Percentiles rank a stretch among this genome's conserved stretches.
phyloP scores from a whole-genome alignment of 2,329 filamentous ascomycete genomes.

The Fusarium denticulatum region DNA sequence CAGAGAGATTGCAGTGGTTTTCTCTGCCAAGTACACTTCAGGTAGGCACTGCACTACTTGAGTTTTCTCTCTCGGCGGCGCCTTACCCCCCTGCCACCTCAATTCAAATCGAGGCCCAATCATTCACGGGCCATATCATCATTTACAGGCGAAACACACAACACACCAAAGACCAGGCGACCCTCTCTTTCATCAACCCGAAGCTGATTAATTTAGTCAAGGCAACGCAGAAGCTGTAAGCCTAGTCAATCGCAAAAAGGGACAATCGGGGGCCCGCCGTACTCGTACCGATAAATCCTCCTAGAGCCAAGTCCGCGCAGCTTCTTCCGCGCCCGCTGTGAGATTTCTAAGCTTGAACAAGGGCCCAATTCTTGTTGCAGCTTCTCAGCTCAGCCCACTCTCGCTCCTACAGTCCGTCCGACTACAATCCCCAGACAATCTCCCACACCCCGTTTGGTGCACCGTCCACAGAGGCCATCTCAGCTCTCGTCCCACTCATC shows the following conservation, averaged over 20 bases:
- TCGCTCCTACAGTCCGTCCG: slow-evolving; percentile 32
- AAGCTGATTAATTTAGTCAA: slow-evolving; percentile 39
- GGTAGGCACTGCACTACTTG: slow-evolving; percentile 34
- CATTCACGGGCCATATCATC: slow-evolving; percentile 36
- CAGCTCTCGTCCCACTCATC: slow-evolving; percentile 48
- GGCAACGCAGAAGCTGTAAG: slow-evolving; percentile 19
- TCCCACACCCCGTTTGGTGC: slow-evolving; percentile 39
- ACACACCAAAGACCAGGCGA: slow-evolving; percentile 16
- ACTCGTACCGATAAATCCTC: slow-evolving; percentile 11
- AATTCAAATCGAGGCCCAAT: slow-evolving; percentile 33
- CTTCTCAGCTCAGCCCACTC: slow-evolving; percentile 38
- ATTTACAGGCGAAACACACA: slow-evolving; percentile 33
- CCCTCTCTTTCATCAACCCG: slow-evolving; percentile 34
- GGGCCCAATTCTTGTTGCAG: slow-evolving; percentile 31
- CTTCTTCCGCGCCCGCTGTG: slow-evolving; percentile 40
- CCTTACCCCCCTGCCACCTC: slow-evolving; percentile 32
- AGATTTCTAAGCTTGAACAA: slow-evolving; percentile 38
- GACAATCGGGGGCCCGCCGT: slow-evolving; percentile 22
- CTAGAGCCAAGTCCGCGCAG: slow-evolving; percentile 31
- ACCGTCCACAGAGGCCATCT: slow-evolving; percentile 40
- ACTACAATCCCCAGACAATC: slow-evolving; percentile 39
- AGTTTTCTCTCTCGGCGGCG: slow-evolving; percentile 30
- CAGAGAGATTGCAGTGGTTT: slow-evolving; percentile 35
- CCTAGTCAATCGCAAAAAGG: slow-evolving; percentile 9
- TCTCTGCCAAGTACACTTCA: slow-evolving; percentile 29